Evolutionary conservation across 257 asterid genomes (phyloP).

Genomic region (Phtheirospermum japonicum): DNA sequence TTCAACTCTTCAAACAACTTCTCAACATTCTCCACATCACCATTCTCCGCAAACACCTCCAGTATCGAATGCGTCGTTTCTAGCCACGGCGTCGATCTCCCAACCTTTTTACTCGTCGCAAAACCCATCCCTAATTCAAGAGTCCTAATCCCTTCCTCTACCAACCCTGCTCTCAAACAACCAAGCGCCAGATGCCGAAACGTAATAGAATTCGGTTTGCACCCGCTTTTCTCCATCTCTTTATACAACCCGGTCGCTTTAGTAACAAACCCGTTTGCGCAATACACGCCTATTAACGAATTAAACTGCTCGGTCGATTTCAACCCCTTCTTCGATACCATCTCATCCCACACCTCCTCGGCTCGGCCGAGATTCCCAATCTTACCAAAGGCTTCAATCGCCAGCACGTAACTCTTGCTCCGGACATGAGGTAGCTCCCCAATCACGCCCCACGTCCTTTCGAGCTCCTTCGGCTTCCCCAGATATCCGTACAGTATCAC

Average conservation of each 20-base stretch:
- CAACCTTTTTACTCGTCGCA: slow-evolving; percentile 40
- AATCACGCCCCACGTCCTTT: slow-evolving; percentile 54
- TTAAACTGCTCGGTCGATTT: slow-evolving; percentile 69
- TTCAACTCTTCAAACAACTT: slow-evolving; percentile 69
- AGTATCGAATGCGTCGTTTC: slow-evolving; percentile 61
- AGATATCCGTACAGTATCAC: slow-evolving; percentile 63
- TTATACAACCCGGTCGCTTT: slow-evolving; percentile 77
- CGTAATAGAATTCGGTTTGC: slow-evolving; percentile 79
- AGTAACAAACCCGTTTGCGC: slow-evolving; percentile 66
- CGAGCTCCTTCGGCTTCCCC: slow-evolving; percentile 60
- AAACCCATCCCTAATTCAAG: slow-evolving; percentile 53
- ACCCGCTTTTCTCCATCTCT: slow-evolving; percentile 70
- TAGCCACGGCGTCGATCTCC: slow-evolving; percentile 78
- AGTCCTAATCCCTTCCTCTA: slow-evolving; percentile 60
- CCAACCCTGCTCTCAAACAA: slow-evolving; percentile 71
- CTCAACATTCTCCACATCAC: slow-evolving; percentile 65
- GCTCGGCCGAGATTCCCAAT: slow-evolving; percentile 60
- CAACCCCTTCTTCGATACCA: slow-evolving; percentile 56
- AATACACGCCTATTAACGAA: slow-evolving; percentile 69
- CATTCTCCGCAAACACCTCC: slow-evolving; percentile 56
- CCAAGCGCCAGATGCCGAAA: slow-evolving; percentile 81
- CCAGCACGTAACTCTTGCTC: slow-evolving; percentile 66
- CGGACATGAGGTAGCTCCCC: slow-evolving; percentile 53
- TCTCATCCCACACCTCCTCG: slow-evolving; percentile 67
- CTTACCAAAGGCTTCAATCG: slow-evolving; percentile 76